Evolutionary conservation across 306 rosid genomes (phyloP).

Genomic region (Hippophae tibetana): DNA sequence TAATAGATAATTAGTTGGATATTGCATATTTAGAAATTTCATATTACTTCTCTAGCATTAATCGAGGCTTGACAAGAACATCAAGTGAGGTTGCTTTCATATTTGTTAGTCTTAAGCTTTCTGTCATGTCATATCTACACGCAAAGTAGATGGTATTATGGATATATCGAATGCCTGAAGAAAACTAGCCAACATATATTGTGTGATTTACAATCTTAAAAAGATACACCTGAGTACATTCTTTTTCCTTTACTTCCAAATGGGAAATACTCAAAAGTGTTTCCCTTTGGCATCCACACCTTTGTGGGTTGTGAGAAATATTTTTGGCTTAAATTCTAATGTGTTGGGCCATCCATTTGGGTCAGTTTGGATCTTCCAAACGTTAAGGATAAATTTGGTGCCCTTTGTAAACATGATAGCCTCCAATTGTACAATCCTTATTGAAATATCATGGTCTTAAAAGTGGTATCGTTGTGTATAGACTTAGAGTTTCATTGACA

Average conservation of each 20-base stretch:
- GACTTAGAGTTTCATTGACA: slow-evolving; percentile 20
- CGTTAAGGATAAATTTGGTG: slow-evolving; percentile 17
- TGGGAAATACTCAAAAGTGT: slow-evolving; percentile 18
- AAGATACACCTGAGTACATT: slow-evolving; percentile 18
- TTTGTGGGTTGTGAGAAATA: slow-evolving; percentile 11
- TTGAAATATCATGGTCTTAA: slow-evolving; percentile 8
- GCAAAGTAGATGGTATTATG: too few species aligned
- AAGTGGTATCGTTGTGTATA: neutral
- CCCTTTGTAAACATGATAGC: slow-evolving; percentile 12
- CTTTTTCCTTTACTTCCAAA: slow-evolving; percentile 24
- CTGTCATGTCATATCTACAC: too few species aligned
- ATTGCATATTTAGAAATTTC: too few species aligned
- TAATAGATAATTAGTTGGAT: too few species aligned
- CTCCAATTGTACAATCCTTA: slow-evolving; percentile 21
- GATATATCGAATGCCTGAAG: slow-evolving; percentile 6
- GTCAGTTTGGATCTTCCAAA: slow-evolving; percentile 23
- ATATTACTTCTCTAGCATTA: too few species aligned
- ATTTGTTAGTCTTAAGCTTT: too few species aligned
- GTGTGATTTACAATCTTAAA: slow-evolving; percentile 9
- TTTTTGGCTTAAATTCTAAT: slow-evolving; percentile 10
- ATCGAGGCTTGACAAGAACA: too few species aligned
- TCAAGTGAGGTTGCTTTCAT: too few species aligned
- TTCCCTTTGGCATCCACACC: slow-evolving; percentile 18
- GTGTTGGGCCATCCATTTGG: slow-evolving; percentile 28
- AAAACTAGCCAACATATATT: slow-evolving; percentile 13